Conservation (phyloP, 768 basidiomycete species). For the Pulveroboletus frians region DNA sequence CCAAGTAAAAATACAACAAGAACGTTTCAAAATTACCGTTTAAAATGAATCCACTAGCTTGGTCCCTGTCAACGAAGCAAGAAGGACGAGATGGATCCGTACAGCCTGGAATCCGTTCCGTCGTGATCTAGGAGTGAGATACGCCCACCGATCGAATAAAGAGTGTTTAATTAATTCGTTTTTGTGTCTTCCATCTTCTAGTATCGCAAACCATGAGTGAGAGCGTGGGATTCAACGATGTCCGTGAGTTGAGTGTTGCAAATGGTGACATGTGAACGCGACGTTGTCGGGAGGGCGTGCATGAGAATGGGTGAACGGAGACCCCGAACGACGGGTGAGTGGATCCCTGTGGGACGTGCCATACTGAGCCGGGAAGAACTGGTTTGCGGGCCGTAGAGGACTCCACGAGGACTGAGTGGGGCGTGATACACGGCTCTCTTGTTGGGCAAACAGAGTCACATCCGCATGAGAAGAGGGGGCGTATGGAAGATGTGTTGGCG, state of each 20-base stretch:
- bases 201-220: neutral
- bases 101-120: conserved; percentile 10
- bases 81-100: conserved; percentile 1
- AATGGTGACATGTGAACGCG: conserved; percentile 11
- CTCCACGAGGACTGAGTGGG: conserved; percentile 13
- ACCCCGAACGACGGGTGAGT: conserved; percentile 1
- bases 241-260: conserved; percentile 10
- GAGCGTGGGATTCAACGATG: conserved; percentile 1
- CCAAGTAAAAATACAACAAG: conserved; percentile 21
- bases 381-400: conserved; percentile 26
- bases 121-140: conserved; percentile 13
- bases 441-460: conserved; percentile 30
- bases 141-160: conserved; percentile 16
- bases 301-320: conserved; percentile 2
- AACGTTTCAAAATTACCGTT: conserved; percentile 1
- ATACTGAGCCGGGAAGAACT: conserved; percentile 14
- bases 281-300: conserved; percentile 10
- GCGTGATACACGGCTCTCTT: conserved; percentile 38
- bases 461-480: conserved; percentile 36
- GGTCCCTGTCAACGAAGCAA: conserved; percentile 12
- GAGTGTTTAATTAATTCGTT: conserved; percentile 10
- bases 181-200: conserved; percentile 2
- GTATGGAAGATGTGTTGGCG: conserved; percentile 16
- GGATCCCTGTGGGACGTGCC: conserved; percentile 10
- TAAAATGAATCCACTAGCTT: conserved; percentile 4